phyloP scores from a whole-genome alignment of 1,139 yeast species.

The Nakaseomyces sp. region DNA sequence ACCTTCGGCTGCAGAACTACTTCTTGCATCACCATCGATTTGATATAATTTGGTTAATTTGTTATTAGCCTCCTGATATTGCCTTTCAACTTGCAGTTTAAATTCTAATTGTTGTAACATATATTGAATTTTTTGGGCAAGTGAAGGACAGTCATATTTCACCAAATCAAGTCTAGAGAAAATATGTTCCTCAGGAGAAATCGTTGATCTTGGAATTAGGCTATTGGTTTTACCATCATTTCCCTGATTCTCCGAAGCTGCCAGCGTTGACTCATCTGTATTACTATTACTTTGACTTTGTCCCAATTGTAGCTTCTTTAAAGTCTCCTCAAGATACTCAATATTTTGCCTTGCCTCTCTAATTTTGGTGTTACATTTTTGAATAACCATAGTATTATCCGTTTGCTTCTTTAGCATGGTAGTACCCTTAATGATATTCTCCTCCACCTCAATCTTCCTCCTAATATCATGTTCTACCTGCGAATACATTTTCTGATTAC shows the following conservation, averaged over 20 bases:
- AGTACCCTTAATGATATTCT: constrained; percentile 81
- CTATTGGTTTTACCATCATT: constrained; percentile 10
- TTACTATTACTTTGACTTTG: constrained; percentile 6
- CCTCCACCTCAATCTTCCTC: constrained; percentile 79
- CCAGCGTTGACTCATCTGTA: constrained; percentile 4
- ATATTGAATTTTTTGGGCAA: constrained; percentile 91
- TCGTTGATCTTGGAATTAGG: constrained; percentile 25
- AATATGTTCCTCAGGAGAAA: constrained; percentile 27
- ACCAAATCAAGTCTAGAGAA: constrained; percentile 66
- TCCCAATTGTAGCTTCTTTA: constrained; percentile 50
- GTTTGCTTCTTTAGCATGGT: constrained; percentile 72
- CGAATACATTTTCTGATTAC: constrained; percentile 8
- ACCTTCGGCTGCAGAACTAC: constrained; percentile 81
- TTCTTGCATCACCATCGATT: constrained; percentile 81
- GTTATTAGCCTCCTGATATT: constrained; percentile 86
- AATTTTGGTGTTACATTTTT: constrained; percentile 82
- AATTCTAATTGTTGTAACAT: constrained; percentile 93
- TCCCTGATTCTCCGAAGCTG: not conserved
- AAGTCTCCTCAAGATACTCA: constrained; percentile 73
- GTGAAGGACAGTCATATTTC: constrained; percentile 86
- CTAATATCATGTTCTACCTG: constrained; percentile 48
- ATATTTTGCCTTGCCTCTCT: constrained; percentile 87
- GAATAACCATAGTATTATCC: constrained; percentile 70
- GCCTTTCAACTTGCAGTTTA: constrained; percentile 86
- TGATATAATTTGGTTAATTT: constrained; percentile 78